Base-by-base conservation (phyloP, 2,329 filamentous ascomycete genomes). In the Exophiala mesophila region DNA sequence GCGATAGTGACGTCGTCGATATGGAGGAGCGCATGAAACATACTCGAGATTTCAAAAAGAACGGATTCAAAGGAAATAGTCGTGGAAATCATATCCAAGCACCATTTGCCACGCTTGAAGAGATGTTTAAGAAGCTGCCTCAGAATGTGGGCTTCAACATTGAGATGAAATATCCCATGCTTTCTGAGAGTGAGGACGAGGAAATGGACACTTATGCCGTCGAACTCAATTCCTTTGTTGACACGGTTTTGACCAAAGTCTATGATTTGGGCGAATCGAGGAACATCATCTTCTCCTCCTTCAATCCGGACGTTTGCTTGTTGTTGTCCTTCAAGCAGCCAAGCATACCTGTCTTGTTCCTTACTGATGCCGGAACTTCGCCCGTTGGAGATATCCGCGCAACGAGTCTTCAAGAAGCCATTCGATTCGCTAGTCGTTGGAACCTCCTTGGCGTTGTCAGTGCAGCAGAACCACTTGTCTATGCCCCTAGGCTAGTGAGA, bases 121-220 rank as follows among this genome's bases (percentile, higher is more conserved):
- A 96, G 49, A 81, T 97, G 61, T 96, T 98, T 68, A 77, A 78
- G 57, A 83, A 89, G 59, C 70, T 98, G 0, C 88, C 88, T 0
- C 77, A 84, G 50, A 74, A 78, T 10, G 85, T 94, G 16, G 89
- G 92, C 10, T 98, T 98, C 75, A 97, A 98, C 65, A 94, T 98
- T 55, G 92, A 98, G 70, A 85, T 98, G 77, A 97, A 98, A 67
- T 98, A 98, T 61, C 92, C 92, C 4, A 97, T 97, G 89, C 78
- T 98, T 30, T 84, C 90, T 62, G 94, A 98, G 71, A 87, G 81
- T 45, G 88, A 96, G 63, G 86, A 94, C 62, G 85, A 96, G 54
- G 88, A 94, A 55, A 96, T 97, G 88, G 90, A 96, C 62, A 85
- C 86, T 3, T 95, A 95, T 59, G 89, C 88, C 0, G 86, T 97